These are phyloP conservation scores for Podospora pseudocomata DNA, from an alignment of 495 filamentous ascomycete species.

Conservation along the genomic window DNA sequence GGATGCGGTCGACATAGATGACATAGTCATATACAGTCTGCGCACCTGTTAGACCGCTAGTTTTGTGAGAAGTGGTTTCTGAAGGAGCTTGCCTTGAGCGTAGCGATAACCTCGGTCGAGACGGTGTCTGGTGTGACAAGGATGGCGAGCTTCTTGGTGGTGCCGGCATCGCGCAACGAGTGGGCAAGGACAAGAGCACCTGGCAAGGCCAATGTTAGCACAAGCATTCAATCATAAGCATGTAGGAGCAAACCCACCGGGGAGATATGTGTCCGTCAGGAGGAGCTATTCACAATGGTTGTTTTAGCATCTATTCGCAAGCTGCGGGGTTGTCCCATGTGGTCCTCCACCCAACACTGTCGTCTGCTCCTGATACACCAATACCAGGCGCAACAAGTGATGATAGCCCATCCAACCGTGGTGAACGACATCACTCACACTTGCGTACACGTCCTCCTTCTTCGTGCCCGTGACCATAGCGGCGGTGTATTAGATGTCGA, in stretches of 20 bases:
- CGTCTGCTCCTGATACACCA: too few species aligned
- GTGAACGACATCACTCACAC: slow-evolving; percentile 37
- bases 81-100: slow-evolving; percentile 59
- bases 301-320: slow-evolving; percentile 28
- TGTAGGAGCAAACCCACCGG: slow-evolving; percentile 55
- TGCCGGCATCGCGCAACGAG: slow-evolving; percentile 88
- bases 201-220: slow-evolving; percentile 32
- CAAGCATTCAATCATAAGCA: slow-evolving; percentile 12
- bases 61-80: neutral
- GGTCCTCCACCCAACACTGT: too few species aligned
- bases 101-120: slow-evolving; percentile 63
- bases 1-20: slow-evolving; percentile 75
- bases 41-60: slow-evolving; percentile 14
- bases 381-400: too few species aligned
- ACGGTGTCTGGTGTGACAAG: slow-evolving; percentile 77
- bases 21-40: slow-evolving; percentile 85
- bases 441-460: slow-evolving; percentile 54
- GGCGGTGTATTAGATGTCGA: neutral
- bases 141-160: slow-evolving; percentile 78
- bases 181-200: slow-evolving; percentile 92
- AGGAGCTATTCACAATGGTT: slow-evolving; percentile 60
- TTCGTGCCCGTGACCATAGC: slow-evolving; percentile 31
- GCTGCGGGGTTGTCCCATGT: too few species aligned
- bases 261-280: slow-evolving; percentile 84
- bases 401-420: neutral